Percentiles rank a stretch among this genome's conserved stretches.
These are phyloP conservation scores for Multifurca ochricompacta DNA, from an alignment of 768 basidiomycete species.

Conservation along the genomic window DNA sequence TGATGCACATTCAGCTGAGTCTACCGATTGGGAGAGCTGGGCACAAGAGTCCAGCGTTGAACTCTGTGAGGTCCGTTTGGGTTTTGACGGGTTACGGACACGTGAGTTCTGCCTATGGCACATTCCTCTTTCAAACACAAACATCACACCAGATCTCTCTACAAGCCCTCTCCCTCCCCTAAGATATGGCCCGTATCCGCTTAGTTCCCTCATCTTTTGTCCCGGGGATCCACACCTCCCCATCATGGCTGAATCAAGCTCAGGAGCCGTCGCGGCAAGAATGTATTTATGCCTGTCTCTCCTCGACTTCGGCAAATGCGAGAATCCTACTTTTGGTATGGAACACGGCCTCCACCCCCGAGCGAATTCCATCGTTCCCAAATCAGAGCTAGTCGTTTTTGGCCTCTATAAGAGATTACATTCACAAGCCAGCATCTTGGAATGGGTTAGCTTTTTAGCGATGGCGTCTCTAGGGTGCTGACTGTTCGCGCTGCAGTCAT, in stretches of 20 bases:
- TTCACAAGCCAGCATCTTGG: background rate
- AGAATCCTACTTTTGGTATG: background rate
- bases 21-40: slow-evolving; percentile 20
- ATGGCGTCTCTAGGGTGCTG: background rate
- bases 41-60: slow-evolving; percentile 16
- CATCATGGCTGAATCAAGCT: background rate
- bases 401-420: slow-evolving; percentile 1
- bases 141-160: slow-evolving; percentile 7
- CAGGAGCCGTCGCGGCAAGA: background rate
- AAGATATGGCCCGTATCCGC: slow-evolving; percentile 3
- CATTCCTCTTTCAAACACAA: background rate
- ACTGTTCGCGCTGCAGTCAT: background rate
- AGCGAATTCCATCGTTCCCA: slow-evolving; percentile 31
- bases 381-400: slow-evolving; percentile 31
- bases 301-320: slow-evolving; percentile 15
- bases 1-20: slow-evolving; percentile 4
- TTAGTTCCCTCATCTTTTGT: slow-evolving; percentile 16
- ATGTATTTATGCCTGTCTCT: slow-evolving; percentile 20
- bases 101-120: slow-evolving; percentile 5
- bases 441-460: slow-evolving; percentile 15
- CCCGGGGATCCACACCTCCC: slow-evolving; percentile 4
- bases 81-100: slow-evolving; percentile 9
- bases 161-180: slow-evolving; percentile 14
- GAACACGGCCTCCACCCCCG: background rate
- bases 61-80: slow-evolving; percentile 17